A percentile compares a stretch with the other conserved stretches of the same genome.
Conservation (phyloP, 495 filamentous ascomycete genomes). For the Penicillium cosmopolitanum region DNA sequence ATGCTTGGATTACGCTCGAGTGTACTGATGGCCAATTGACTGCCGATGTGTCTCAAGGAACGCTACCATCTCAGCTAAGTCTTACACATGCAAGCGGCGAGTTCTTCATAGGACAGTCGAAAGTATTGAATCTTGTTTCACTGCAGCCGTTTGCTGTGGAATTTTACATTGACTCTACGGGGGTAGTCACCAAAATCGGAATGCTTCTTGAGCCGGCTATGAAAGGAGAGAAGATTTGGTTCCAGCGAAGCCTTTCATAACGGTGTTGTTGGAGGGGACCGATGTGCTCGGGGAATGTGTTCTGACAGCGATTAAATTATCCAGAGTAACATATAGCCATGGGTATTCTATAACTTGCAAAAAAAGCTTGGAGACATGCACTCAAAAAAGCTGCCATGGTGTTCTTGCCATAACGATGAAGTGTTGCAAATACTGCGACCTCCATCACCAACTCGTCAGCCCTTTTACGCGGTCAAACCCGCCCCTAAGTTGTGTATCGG, state of each 20-base stretch:
- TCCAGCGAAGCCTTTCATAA: slow-evolving; percentile 18
- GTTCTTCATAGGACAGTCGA: slow-evolving; percentile 22
- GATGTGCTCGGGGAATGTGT: too few species aligned
- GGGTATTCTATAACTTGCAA: too few species aligned
- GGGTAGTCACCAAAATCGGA: slow-evolving; percentile 34
- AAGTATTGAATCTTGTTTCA: not conserved
- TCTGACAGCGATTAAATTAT: too few species aligned
- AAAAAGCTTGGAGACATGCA: too few species aligned
- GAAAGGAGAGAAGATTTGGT: slow-evolving; percentile 36
- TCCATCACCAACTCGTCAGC: slow-evolving; percentile 79
- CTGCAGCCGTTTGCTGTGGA: slow-evolving; percentile 26
- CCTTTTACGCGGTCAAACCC: slow-evolving; percentile 83
- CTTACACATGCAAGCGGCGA: slow-evolving; percentile 21
- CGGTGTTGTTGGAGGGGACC: too few species aligned
- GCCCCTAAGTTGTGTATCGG: slow-evolving; percentile 79
- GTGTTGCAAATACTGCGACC: too few species aligned
- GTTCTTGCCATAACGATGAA: too few species aligned
- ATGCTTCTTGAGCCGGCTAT: slow-evolving; percentile 33
- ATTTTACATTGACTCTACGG: slow-evolving; percentile 41
- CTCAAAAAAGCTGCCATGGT: too few species aligned
- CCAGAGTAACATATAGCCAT: too few species aligned
- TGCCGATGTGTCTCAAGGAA: slow-evolving; percentile 11
- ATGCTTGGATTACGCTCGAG: slow-evolving; percentile 8
- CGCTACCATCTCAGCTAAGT: not conserved
- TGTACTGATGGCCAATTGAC: not conserved